Evolutionary conservation across 495 filamentous ascomycete species (phyloP).

Genomic region (Tuber umbilicatum): DNA sequence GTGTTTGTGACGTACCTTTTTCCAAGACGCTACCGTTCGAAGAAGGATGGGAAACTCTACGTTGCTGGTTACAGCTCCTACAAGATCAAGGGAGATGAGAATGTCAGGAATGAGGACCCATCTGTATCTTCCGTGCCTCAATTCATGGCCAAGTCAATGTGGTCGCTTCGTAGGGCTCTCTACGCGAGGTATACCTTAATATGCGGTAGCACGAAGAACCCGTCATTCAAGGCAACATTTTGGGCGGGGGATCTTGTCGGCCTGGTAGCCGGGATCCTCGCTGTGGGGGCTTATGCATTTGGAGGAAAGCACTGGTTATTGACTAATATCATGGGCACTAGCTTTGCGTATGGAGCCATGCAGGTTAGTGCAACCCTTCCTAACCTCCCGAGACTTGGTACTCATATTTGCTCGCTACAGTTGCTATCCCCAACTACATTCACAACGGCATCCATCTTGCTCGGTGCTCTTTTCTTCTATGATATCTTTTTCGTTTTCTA

Average conservation of each 20-base stretch:
- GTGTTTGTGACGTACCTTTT: conserved; percentile 65
- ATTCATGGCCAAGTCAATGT: conserved; percentile 26
- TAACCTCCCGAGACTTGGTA: neutral
- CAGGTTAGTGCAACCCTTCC: conserved; percentile 25
- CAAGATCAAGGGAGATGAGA: conserved; percentile 24
- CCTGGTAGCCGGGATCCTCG: conserved; percentile 51
- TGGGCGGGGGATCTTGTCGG: conserved; percentile 55
- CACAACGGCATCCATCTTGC: conserved; percentile 67
- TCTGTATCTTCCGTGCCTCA: conserved; percentile 30
- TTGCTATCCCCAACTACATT: conserved; percentile 90
- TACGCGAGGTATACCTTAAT: conserved; percentile 47
- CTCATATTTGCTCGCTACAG: conserved; percentile 42
- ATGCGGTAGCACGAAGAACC: conserved; percentile 37
- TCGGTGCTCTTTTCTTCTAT: conserved; percentile 79
- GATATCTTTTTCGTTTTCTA: conserved; percentile 98
- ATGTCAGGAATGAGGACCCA: conserved; percentile 27
- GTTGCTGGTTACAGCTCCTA: conserved; percentile 40
- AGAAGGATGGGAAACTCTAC: conserved; percentile 46
- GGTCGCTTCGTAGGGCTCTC: conserved; percentile 46
- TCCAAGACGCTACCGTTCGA: conserved; percentile 55
- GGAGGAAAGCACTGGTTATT: conserved; percentile 68
- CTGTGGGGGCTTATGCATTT: conserved; percentile 63
- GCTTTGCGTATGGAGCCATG: conserved; percentile 74
- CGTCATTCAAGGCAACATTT: conserved; percentile 37
- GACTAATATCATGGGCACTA: conserved; percentile 81